Percentiles rank a stretch among this genome's conserved stretches.
Conservation (phyloP, 805 yeast genomes). For the Saccharomycopsis amapae region DNA sequence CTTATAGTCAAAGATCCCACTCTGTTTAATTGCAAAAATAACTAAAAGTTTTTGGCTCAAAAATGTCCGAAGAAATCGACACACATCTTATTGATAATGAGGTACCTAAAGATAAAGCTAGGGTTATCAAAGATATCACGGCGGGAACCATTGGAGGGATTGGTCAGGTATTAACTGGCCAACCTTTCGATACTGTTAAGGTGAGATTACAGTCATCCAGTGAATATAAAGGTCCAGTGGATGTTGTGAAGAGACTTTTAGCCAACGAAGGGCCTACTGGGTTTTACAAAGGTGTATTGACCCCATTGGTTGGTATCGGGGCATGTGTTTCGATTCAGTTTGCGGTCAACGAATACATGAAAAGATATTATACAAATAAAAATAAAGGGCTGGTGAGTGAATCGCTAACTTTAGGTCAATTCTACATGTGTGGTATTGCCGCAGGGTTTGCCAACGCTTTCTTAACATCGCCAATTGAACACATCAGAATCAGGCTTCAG, state of each 20-base stretch:
- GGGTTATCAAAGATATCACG: conserved; percentile 67
- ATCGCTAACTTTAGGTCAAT: conserved; percentile 51
- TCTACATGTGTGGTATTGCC: conserved; percentile 77
- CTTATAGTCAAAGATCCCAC: no score
- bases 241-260: conserved; percentile 65
- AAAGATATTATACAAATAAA: conserved; percentile 54
- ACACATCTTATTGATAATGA: conserved; percentile 14
- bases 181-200: conserved; percentile 93
- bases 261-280: conserved; percentile 79
- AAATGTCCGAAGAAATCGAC: conserved; percentile 10
- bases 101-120: conserved; percentile 17
- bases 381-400: conserved; percentile 29
- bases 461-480: conserved; percentile 91
- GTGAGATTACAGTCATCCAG: conserved; percentile 87
- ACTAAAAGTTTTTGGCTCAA: no score
- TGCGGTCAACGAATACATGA: conserved; percentile 92
- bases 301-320: conserved; percentile 94
- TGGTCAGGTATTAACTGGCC: conserved; percentile 92
- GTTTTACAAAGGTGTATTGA: conserved; percentile 87
- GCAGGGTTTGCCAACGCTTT: conserved; percentile 90
- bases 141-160: conserved; percentile 96
- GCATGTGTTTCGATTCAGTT: conserved; percentile 96
- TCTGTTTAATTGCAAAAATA: no score
- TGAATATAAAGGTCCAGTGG: conserved; percentile 61
- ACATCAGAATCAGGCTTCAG: conserved; percentile 87